Evolutionary conservation across 2,329 filamentous ascomycete species (phyloP).

Genomic region (Metarhizium album): DNA sequence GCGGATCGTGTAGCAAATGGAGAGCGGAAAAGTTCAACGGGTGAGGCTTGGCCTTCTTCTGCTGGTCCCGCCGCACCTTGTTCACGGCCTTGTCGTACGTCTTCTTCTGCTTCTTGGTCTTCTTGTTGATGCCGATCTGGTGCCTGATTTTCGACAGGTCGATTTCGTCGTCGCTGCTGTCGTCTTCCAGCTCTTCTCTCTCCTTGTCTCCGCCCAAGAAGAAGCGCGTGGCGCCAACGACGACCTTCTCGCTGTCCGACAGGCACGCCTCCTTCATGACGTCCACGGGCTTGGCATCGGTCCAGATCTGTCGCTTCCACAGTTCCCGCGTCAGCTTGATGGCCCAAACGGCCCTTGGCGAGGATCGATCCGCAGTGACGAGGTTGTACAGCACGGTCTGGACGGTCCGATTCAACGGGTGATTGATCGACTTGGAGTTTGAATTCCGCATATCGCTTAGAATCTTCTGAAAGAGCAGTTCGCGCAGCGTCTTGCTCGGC

Average conservation of each 20-base stretch:
- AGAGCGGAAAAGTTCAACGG: constrained; percentile 92
- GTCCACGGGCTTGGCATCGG: constrained; percentile 87
- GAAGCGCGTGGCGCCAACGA: constrained; percentile 78
- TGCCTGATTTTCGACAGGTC: constrained; percentile 78
- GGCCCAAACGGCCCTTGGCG: constrained; percentile 84
- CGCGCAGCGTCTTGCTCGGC: constrained; percentile 77
- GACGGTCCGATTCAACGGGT: constrained; percentile 84
- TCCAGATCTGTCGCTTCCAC: constrained; percentile 96
- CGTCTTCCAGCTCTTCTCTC: constrained; percentile 83
- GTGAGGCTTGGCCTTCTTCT: constrained; percentile 79
- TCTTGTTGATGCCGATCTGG: constrained; percentile 89
- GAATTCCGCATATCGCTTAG: constrained; percentile 80
- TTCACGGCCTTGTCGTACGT: constrained; percentile 69
- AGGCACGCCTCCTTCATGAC: constrained; percentile 93
- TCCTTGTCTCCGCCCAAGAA: constrained; percentile 96
- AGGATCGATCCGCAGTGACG: constrained; percentile 73
- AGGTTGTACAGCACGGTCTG: constrained; percentile 91
- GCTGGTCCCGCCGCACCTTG: constrained; percentile 73
- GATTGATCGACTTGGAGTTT: constrained; percentile 81
- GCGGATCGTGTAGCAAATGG: constrained; percentile 86
- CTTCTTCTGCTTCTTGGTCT: constrained; percentile 77
- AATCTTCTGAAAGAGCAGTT: constrained; percentile 79
- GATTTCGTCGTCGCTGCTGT: constrained; percentile 68
- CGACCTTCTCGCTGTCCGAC: constrained; percentile 86
- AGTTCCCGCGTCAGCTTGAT: constrained; percentile 91